These are phyloP conservation scores for Vanderwaltozyma polyspora DNA, from an alignment of 805 yeast genomes.

Conservation along the genomic window DNA sequence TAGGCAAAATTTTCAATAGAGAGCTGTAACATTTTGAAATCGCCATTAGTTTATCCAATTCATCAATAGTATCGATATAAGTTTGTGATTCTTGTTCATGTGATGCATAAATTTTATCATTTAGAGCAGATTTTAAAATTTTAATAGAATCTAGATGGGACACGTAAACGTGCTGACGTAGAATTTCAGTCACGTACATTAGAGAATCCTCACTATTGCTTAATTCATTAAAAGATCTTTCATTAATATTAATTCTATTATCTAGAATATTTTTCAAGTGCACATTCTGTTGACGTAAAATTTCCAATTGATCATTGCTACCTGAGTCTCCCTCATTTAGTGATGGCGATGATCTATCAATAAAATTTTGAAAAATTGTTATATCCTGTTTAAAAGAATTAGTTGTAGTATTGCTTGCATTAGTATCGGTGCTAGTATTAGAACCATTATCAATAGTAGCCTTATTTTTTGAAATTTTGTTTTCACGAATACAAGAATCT, in stretches of 20 bases:
- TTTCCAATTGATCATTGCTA: too few species aligned
- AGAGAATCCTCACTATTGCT: background rate
- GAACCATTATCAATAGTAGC: too few species aligned
- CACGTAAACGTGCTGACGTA: background rate
- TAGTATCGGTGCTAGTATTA: too few species aligned
- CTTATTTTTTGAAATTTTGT: too few species aligned
- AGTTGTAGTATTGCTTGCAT: too few species aligned
- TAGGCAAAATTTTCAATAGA: too few species aligned
- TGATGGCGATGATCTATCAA: too few species aligned
- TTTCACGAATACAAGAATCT: background rate
- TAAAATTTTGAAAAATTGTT: background rate
- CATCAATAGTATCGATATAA: conserved; percentile 8
- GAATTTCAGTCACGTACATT: background rate
- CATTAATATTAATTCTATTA: background rate
- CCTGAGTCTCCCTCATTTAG: too few species aligned
- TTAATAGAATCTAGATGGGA: conserved; percentile 7
- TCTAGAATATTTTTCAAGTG: conserved; percentile 4
- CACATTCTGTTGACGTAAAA: conserved; percentile 8
- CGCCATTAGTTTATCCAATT: background rate
- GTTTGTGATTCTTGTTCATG: conserved; percentile 12
- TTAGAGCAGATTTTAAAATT: conserved; percentile 6
- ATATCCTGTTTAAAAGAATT: background rate
- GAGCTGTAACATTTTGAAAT: background rate
- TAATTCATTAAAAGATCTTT: background rate
- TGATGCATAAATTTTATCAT: conserved; percentile 4